These are phyloP conservation scores for Trifolium subterraneum DNA, from an alignment of 306 rosid species.

Conservation along the genomic window DNA sequence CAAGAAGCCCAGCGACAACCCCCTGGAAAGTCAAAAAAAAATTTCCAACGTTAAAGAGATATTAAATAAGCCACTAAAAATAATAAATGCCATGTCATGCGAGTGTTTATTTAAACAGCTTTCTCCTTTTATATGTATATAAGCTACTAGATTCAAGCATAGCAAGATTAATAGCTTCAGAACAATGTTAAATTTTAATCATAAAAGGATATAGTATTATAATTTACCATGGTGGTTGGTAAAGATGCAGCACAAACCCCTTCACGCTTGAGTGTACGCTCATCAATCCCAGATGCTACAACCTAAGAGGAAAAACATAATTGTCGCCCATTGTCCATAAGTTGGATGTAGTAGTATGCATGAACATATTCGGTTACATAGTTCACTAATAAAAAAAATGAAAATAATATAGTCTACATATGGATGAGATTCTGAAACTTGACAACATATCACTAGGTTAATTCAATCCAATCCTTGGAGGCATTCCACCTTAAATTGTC, in stretches of 20 bases:
- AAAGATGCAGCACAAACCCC: constrained; percentile 99
- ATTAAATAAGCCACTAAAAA: constrained; percentile 33
- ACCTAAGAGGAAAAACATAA: constrained; percentile 58
- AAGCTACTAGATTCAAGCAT: constrained; percentile 24
- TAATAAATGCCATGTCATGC: constrained; percentile 1
- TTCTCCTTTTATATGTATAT: background rate
- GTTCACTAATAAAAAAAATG: constrained; percentile 3
- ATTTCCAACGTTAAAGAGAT: constrained; percentile 9
- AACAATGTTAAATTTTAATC: constrained; percentile 15
- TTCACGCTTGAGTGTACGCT: constrained; percentile 96
- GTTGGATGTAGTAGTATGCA: constrained; percentile 19
- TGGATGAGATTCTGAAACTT: constrained; percentile 28
- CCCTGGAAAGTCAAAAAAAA: constrained; percentile 63
- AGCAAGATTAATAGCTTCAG: constrained; percentile 25
- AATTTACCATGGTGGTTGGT: constrained; percentile 93
- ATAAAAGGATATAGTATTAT: constrained; percentile 23
- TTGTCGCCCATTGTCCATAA: constrained; percentile 17
- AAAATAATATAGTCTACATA: constrained; percentile 15
- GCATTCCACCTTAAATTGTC: background rate
- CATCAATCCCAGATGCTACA: constrained; percentile 97
- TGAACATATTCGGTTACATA: constrained; percentile 13
- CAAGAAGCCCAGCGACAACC: constrained; percentile 95
- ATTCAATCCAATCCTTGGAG: constrained; percentile 22
- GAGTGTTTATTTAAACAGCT: constrained; percentile 20
- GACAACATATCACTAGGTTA: constrained; percentile 10